Percentiles rank a stretch among this genome's conserved stretches.
Conservation (phyloP, 148 eudicot species). For the Spergularia marina region DNA sequence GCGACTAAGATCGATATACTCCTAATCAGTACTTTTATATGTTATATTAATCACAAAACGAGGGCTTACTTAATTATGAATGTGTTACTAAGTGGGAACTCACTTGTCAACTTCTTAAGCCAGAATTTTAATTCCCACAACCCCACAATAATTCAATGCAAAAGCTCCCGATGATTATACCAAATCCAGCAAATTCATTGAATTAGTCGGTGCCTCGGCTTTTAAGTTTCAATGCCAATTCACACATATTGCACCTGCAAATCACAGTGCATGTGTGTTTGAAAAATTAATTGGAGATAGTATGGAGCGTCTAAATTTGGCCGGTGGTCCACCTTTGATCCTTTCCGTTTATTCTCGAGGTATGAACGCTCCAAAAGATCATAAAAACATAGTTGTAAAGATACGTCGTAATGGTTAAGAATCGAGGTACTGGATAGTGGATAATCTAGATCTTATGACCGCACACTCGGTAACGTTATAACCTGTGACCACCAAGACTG, state of each 20-base stretch:
- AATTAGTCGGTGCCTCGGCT: slow-evolving; percentile 21
- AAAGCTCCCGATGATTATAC: background rate
- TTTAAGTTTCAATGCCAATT: background rate
- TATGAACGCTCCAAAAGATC: too few relatives aligned
- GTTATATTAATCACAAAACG: too few relatives aligned
- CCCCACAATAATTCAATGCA: background rate
- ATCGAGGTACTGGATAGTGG: too few relatives aligned
- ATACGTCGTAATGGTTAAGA: too few relatives aligned
- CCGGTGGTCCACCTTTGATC: slow-evolving; percentile 8
- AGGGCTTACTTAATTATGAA: too few relatives aligned
- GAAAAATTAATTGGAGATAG: background rate
- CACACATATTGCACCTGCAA: background rate
- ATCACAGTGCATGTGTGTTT: slow-evolving; percentile 1
- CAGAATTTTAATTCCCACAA: background rate
- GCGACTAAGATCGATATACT: too few relatives aligned
- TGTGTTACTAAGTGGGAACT: too few relatives aligned
- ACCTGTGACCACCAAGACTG: too few relatives aligned
- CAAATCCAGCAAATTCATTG: slow-evolving; percentile 10
- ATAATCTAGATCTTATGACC: too few relatives aligned
- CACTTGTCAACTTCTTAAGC: background rate
- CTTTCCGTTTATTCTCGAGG: background rate
- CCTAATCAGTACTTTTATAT: too few relatives aligned
- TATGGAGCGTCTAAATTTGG: background rate
- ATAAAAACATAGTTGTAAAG: too few relatives aligned
- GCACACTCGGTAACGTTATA: too few relatives aligned